These are phyloP conservation scores for Boeremia lycopersici DNA, from an alignment of 2,329 filamentous ascomycete species.

Conservation along the genomic window DNA sequence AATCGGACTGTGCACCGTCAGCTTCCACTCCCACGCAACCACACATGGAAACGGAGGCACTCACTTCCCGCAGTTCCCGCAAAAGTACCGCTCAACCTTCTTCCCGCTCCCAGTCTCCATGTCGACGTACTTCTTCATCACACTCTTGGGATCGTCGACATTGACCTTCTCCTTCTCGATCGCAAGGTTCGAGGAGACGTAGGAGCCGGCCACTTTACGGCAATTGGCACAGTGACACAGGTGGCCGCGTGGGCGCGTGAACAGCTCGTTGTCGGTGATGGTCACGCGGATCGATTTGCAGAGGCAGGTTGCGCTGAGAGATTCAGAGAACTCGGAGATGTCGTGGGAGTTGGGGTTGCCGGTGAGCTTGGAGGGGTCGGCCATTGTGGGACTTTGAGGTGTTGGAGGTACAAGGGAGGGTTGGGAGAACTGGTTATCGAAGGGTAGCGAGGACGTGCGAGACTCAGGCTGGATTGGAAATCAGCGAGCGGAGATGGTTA, in stretches of 20 bases:
- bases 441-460: not conserved
- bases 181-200: conserved; percentile 48
- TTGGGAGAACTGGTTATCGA: not conserved
- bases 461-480: not conserved
- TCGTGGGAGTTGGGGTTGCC: conserved; percentile 50
- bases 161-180: conserved; percentile 55
- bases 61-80: conserved; percentile 52
- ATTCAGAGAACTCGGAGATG: conserved; percentile 39
- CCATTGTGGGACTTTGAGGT: not conserved
- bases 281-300: conserved; percentile 57
- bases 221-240: conserved; percentile 61
- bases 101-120: conserved; percentile 55
- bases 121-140: conserved; percentile 54
- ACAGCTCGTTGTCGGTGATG: conserved; percentile 56
- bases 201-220: conserved; percentile 56
- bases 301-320: conserved; percentile 52
- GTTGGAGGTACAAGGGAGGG: not conserved
- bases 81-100: conserved; percentile 54
- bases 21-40: not conserved
- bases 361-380: conserved; percentile 25
- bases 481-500: not conserved
- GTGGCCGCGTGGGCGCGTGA: conserved; percentile 49
- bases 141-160: conserved; percentile 53
- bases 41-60: conserved; percentile 1
- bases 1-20: conserved; percentile 49